phyloP scores from a whole-genome alignment of 1,139 yeast genomes.

The Protomyces macrosporus region DNA sequence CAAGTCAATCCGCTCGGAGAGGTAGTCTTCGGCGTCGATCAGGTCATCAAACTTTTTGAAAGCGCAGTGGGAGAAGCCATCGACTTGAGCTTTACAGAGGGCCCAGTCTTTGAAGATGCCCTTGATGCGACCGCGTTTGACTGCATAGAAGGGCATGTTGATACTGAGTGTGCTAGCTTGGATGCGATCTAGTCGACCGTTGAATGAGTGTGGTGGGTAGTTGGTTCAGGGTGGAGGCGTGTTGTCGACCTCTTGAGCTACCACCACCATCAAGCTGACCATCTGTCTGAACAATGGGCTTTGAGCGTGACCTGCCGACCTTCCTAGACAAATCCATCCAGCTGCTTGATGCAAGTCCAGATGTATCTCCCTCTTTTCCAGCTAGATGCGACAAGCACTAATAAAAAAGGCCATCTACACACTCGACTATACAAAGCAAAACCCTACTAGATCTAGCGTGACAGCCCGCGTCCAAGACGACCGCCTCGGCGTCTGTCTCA shows the following conservation, averaged over 20 bases:
- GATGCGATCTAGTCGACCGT: no score
- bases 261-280: no score
- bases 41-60: constrained; percentile 51
- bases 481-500: constrained; percentile 3
- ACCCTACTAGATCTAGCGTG: constrained; percentile 5
- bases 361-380: background rate
- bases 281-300: background rate
- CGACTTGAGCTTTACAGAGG: constrained; percentile 41
- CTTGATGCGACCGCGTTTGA: constrained; percentile 27
- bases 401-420: constrained; percentile 6
- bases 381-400: background rate
- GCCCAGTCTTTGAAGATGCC: constrained; percentile 28
- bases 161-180: no score
- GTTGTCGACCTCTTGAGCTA: no score
- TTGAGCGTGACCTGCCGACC: constrained; percentile 11
- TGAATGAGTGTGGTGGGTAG: background rate
- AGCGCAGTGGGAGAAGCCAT: constrained; percentile 52
- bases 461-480: constrained; percentile 14
- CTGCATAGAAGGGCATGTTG: constrained; percentile 20
- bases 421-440: constrained; percentile 5
- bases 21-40: constrained; percentile 46
- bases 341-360: constrained; percentile 10
- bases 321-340: constrained; percentile 12
- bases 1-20: no score
- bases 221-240: no score